These are phyloP conservation scores for Naematelia encephala DNA, from an alignment of 768 basidiomycete genomes.

Conservation along the genomic window DNA sequence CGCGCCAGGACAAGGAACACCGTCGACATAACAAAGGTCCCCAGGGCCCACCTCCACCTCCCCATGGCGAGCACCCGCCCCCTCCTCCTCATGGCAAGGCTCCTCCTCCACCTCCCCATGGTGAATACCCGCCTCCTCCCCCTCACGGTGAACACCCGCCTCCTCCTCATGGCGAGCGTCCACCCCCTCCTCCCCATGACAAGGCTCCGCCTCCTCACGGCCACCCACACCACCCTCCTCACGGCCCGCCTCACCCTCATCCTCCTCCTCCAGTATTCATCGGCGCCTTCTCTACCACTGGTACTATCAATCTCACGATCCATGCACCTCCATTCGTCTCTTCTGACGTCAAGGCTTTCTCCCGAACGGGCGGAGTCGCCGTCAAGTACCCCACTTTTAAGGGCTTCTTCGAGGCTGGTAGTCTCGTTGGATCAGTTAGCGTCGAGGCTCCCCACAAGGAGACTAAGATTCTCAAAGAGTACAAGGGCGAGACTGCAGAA, in stretches of 20 bases:
- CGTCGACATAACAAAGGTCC: background rate
- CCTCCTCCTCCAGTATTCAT: slow-evolving; percentile 30
- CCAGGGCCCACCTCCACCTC: slow-evolving; percentile 4
- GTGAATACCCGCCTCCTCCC: background rate
- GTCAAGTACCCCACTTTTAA: slow-evolving; percentile 21
- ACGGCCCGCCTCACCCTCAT: slow-evolving; percentile 7
- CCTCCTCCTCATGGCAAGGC: slow-evolving; percentile 22
- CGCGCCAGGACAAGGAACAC: background rate
- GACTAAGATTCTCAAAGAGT: slow-evolving; percentile 23
- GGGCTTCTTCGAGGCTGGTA: slow-evolving; percentile 27
- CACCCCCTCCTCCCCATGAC: too few species aligned
- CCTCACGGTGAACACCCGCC: slow-evolving; percentile 6
- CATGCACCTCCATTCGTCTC: slow-evolving; percentile 15
- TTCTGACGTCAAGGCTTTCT: slow-evolving; percentile 22
- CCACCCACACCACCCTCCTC: background rate
- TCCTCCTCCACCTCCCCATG: too few species aligned
- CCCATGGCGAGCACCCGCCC: slow-evolving; percentile 4
- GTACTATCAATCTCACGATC: slow-evolving; percentile 27
- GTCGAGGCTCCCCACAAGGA: slow-evolving; percentile 21
- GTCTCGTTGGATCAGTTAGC: slow-evolving; percentile 20
- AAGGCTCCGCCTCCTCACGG: background rate
- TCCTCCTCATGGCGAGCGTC: slow-evolving; percentile 24
- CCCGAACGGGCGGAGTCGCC: slow-evolving; percentile 21
- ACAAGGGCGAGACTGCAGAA: slow-evolving; percentile 22
- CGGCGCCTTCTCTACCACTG: slow-evolving; percentile 25